These are phyloP conservation scores for Pythium dissotocum DNA, from an alignment of 352 stramenopile genomes.

Conservation along the genomic window DNA sequence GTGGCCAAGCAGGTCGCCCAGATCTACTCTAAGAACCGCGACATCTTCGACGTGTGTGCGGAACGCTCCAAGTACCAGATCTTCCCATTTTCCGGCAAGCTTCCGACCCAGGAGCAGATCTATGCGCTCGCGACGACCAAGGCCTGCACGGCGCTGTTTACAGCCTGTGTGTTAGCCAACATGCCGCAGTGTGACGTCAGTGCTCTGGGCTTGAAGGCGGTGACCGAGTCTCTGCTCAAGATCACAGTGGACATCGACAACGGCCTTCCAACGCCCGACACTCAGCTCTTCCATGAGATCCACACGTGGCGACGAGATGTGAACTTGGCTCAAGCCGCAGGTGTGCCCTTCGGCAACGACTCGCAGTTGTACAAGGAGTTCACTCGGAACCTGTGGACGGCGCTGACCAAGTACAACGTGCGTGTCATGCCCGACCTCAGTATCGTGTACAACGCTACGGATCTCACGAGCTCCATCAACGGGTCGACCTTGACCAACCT, in stretches of 20 bases:
- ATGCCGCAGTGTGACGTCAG: constrained; percentile 51
- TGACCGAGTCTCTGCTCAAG: constrained; percentile 52
- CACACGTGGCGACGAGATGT: constrained; percentile 53
- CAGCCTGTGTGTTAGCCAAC: constrained; percentile 44
- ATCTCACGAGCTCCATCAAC: constrained; percentile 9
- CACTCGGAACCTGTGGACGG: constrained; percentile 32
- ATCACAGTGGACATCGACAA: constrained; percentile 52
- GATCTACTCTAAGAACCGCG: constrained; percentile 59
- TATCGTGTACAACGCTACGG: constrained; percentile 29
- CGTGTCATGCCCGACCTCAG: constrained; percentile 38
- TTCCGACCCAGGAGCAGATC: constrained; percentile 47
- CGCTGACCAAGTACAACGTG: constrained; percentile 33
- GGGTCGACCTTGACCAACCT: not conserved
- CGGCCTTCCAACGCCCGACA: constrained; percentile 29
- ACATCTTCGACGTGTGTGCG: constrained; percentile 53
- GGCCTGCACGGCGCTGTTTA: constrained; percentile 53
- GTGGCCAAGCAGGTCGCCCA: constrained; percentile 26
- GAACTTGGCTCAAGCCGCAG: constrained; percentile 40
- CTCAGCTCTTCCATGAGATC: constrained; percentile 42
- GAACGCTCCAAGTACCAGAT: constrained; percentile 53
- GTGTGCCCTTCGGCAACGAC: constrained; percentile 41
- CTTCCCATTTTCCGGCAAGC: constrained; percentile 48
- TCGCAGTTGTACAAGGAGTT: constrained; percentile 44
- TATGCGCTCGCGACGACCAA: constrained; percentile 42
- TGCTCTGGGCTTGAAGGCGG: constrained; percentile 44